These are phyloP conservation scores for Colletotrichum tabaci DNA, from an alignment of 2,329 filamentous ascomycete genomes.

Conservation along the genomic window DNA sequence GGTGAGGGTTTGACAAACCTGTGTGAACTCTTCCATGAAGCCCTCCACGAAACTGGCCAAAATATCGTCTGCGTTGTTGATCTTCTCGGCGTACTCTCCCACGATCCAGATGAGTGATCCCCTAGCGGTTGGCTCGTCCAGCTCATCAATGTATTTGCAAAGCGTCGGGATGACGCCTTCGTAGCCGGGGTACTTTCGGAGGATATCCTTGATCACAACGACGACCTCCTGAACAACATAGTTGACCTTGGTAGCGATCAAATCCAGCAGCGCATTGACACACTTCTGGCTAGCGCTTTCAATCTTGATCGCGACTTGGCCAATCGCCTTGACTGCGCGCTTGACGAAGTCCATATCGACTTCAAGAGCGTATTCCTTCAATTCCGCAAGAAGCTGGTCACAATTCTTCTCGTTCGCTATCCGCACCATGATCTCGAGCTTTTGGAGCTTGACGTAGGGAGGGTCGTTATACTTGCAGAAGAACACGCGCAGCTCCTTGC, in stretches of 20 bases:
- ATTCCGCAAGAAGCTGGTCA: constrained; percentile 91
- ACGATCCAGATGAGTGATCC: constrained; percentile 98
- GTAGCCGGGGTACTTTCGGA: constrained; percentile 97
- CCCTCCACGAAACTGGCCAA: constrained; percentile 91
- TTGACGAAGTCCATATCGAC: constrained; percentile 99
- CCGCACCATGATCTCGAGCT: constrained; percentile 98
- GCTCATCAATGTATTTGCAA: constrained; percentile 95
- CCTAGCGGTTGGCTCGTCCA: constrained; percentile 93
- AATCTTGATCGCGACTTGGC: constrained; percentile 98
- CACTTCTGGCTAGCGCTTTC: constrained; percentile 95
- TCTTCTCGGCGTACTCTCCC: constrained; percentile 99
- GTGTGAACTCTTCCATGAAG: constrained; percentile 96
- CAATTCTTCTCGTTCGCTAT: constrained; percentile 98
- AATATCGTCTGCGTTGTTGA: constrained; percentile 98
- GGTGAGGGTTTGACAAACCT: constrained; percentile 66
- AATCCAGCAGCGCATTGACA: constrained; percentile 91
- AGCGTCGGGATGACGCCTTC: constrained; percentile 97
- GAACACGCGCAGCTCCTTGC: constrained; percentile 97
- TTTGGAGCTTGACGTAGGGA: constrained; percentile 96
- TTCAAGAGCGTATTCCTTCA: constrained; percentile 98
- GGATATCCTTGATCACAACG: constrained; percentile 99
- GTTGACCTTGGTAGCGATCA: constrained; percentile 98
- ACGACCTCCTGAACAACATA: constrained; percentile 99
- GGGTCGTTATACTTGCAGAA: constrained; percentile 99
- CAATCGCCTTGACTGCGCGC: constrained; percentile 94